Evolutionary conservation across 768 basidiomycete species (phyloP), one percentile per base, ranked within the genome.

Genomic region (Amanita exitialis): DNA sequence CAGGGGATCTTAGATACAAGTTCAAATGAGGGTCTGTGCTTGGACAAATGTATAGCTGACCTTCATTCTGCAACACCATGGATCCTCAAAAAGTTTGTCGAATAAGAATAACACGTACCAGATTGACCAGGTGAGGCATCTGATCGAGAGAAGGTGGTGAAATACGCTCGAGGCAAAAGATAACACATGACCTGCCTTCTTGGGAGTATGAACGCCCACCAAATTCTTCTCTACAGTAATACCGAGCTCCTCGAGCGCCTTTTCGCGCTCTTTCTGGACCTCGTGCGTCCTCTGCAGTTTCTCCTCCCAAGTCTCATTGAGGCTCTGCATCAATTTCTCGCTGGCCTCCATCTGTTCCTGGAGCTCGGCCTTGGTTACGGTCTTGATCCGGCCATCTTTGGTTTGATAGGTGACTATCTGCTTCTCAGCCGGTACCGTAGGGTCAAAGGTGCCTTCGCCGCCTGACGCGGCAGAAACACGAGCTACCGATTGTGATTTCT

Each of bases 271-370:
- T 62, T 87, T 89, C 73, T 97, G 94, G 27, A 98, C 89, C 66
- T 90, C 86, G 63, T 92, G 86, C 16, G 95, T 97, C 63, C 90
- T 79, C 60, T 71, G 69, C 75, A 97, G 71, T 72, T 95, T 94
- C 69, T 97, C 74, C 68, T 99, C 93, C 94, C 93, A 97, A 5
- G 91, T 96, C 70, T 95, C 86, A 61, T 94, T 94, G 61, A 94
- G 67, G 60, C 83, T 77, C 66, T 93, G 78, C 90, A 97, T 93
- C 49, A 96, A 69, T 69, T 93, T 95, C 72, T 99, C 95, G 65
- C 90, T 86, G 34, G 86, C 72, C 70, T 94, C 90, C 72, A 98
- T 83, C 68, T 97, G 95, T 56, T 99, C 96, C 66, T 98, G 93
- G 52, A 99, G 72, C 64, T 93, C 96, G 6, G 95, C 91, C 69